phyloP scores from a whole-genome alignment of 164 flowering plant genomes.

The Umbellularia californica region DNA sequence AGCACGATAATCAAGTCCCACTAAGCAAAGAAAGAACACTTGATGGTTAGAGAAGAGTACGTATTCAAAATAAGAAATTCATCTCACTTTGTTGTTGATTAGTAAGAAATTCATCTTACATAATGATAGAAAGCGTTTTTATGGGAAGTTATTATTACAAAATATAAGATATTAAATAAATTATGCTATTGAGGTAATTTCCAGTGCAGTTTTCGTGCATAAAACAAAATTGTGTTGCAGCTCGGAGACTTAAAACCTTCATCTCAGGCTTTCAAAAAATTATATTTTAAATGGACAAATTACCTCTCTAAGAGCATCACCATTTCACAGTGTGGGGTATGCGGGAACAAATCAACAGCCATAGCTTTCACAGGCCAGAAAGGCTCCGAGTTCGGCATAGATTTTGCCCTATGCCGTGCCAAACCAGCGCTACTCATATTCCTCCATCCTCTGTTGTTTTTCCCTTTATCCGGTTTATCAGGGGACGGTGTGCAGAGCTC shows the following conservation, averaged over 20 bases:
- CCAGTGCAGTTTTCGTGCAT: background rate
- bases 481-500: slow-evolving; percentile 82
- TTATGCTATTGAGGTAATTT: background rate
- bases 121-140: too few species aligned
- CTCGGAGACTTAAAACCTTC: background rate
- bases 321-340: slow-evolving; percentile 83
- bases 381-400: slow-evolving; percentile 91
- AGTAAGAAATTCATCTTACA: too few species aligned
- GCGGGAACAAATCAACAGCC: slow-evolving; percentile 93
- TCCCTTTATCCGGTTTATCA: slow-evolving; percentile 54
- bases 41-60: too few species aligned
- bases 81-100: too few species aligned
- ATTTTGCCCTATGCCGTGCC: slow-evolving; percentile 85
- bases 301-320: slow-evolving; percentile 94
- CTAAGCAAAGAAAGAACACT: too few species aligned
- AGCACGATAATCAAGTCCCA: too few species aligned
- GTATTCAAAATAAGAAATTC: too few species aligned
- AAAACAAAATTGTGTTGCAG: background rate
- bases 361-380: slow-evolving; percentile 81
- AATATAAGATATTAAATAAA: too few species aligned
- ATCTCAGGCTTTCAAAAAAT: background rate
- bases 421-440: slow-evolving; percentile 82
- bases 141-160: too few species aligned
- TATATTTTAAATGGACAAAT: background rate
- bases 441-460: slow-evolving; percentile 73